These are phyloP conservation scores for Phaeolepiota aurea DNA, from an alignment of 768 basidiomycete genomes.

Conservation along the genomic window DNA sequence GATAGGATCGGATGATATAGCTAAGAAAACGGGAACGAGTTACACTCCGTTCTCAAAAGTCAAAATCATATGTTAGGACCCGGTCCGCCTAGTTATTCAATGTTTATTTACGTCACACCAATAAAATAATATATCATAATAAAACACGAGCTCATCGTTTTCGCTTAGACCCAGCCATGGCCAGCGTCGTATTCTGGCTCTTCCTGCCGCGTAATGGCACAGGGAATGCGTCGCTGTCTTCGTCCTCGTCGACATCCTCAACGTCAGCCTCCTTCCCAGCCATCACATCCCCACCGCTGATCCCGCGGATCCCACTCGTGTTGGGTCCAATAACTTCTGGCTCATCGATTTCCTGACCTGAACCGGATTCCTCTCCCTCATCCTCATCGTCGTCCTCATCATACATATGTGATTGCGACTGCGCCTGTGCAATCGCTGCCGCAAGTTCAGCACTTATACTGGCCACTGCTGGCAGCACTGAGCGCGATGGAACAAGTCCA, in stretches of 20 bases:
- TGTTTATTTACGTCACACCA: too few relatives aligned
- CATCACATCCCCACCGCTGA: constrained; percentile 16
- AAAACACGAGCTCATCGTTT: constrained; percentile 55
- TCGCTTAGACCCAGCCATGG: constrained; percentile 48
- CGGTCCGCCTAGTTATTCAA: too few relatives aligned
- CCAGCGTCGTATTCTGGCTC: constrained; percentile 43
- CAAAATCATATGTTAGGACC: too few relatives aligned
- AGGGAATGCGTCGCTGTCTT: constrained; percentile 70
- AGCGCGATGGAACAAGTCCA: constrained; percentile 19
- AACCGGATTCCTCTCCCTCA: constrained; percentile 39
- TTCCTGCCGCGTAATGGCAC: constrained; percentile 64
- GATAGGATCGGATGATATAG: constrained; percentile 16
- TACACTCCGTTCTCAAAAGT: too few relatives aligned
- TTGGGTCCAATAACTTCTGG: constrained; percentile 47
- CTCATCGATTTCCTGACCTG: constrained; percentile 40
- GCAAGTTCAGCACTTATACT: constrained; percentile 77
- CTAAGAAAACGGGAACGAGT: too few relatives aligned
- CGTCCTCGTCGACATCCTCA: constrained; percentile 42
- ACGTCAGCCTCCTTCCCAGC: constrained; percentile 11
- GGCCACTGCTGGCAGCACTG: constrained; percentile 59
- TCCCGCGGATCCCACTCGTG: constrained; percentile 53
- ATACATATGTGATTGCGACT: constrained; percentile 39
- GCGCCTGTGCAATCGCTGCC: constrained; percentile 70
- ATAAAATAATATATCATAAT: too few relatives aligned
- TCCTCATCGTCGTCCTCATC: constrained; percentile 45